These are phyloP conservation scores for Bretschneidera sinensis DNA, from an alignment of 345 rosid genomes.

Conservation along the genomic window DNA sequence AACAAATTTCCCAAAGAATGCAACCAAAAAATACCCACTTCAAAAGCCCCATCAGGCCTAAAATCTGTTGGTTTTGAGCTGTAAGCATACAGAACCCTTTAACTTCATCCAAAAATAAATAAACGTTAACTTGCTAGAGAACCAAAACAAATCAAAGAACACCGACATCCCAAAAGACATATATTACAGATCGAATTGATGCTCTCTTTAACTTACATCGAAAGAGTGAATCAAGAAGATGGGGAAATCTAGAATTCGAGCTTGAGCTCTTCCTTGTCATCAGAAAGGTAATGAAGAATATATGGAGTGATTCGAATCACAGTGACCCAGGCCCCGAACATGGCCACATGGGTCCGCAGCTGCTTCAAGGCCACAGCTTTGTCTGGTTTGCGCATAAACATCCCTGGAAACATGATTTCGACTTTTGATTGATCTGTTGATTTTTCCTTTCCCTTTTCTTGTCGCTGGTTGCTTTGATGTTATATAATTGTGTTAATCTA, in stretches of 20 bases:
- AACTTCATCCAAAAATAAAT: too few relatives aligned
- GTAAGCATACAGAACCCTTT: not conserved
- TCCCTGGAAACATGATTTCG: constrained; percentile 89
- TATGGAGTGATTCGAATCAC: constrained; percentile 64
- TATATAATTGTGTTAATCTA: too few relatives aligned
- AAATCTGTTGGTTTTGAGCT: not conserved
- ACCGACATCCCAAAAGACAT: not conserved
- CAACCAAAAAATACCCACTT: too few relatives aligned
- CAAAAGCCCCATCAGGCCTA: not conserved
- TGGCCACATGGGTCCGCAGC: constrained; percentile 46
- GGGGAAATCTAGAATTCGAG: constrained; percentile 47
- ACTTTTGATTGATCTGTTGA: not conserved
- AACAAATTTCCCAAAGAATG: too few relatives aligned
- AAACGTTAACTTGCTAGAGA: not conserved
- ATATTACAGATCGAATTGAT: not conserved
- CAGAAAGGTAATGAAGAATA: constrained; percentile 60
- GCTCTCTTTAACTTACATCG: constrained; percentile 13
- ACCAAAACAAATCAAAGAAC: not conserved
- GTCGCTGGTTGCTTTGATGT: not conserved
- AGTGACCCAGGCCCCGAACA: constrained; percentile 64
- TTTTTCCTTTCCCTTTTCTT: too few relatives aligned
- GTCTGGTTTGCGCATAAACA: constrained; percentile 79
- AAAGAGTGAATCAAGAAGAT: not conserved
- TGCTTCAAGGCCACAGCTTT: constrained; percentile 81
- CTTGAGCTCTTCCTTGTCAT: constrained; percentile 68